phyloP scores from a whole-genome alignment of 345 rosid genomes.

The Rhodomyrtus tomentosa region DNA sequence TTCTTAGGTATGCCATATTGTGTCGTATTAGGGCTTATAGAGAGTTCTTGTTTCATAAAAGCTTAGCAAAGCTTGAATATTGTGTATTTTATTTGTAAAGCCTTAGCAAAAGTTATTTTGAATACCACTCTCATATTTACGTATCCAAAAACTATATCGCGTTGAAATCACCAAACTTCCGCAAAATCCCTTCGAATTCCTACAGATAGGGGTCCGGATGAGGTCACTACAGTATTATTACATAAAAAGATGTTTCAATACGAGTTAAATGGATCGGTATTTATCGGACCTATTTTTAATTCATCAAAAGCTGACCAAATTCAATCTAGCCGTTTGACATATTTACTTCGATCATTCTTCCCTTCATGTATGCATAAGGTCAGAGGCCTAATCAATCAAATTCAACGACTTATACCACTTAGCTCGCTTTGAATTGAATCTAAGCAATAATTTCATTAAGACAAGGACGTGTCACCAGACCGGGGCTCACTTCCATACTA shows the following conservation, averaged over 20 bases:
- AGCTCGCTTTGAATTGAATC: not conserved
- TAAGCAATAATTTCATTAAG: not conserved
- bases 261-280: accelerated
- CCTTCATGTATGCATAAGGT: not conserved
- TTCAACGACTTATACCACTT: not conserved
- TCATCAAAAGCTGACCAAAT: accelerated
- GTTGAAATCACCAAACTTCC: too few relatives aligned
- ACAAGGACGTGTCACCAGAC: not conserved
- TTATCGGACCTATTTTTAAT: not conserved
- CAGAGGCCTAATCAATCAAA: not conserved
- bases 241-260: not conserved
- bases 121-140: too few relatives aligned
- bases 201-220: accelerated
- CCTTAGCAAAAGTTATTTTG: too few relatives aligned
- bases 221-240: not conserved
- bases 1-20: too few relatives aligned
- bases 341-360: not conserved
- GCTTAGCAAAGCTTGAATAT: too few relatives aligned
- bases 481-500: not conserved
- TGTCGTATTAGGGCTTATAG: too few relatives aligned
- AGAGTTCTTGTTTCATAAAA: too few relatives aligned
- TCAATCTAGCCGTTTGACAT: not conserved
- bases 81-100: too few relatives aligned
- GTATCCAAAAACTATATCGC: too few relatives aligned
- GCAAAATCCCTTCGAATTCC: too few relatives aligned